Evolutionary conservation across 2,329 filamentous ascomycete genomes (phyloP).

Genomic region (Scedosporium aurantiacum): DNA sequence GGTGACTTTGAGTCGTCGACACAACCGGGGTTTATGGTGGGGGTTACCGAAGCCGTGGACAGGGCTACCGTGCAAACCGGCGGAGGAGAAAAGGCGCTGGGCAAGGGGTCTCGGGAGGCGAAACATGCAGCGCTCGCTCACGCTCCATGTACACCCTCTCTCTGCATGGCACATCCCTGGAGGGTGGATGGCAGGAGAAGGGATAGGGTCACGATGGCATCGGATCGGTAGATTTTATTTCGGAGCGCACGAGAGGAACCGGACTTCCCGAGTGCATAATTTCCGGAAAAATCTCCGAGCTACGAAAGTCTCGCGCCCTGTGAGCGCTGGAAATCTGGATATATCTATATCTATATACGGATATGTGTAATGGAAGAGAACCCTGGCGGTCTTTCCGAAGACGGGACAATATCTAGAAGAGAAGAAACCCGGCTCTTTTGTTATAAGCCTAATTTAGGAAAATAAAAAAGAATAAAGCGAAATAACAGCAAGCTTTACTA

Average conservation of each 20-base stretch:
- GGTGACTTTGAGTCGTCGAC: background rate
- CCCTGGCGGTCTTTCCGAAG: background rate
- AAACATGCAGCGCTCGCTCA: background rate
- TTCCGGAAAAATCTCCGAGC: background rate
- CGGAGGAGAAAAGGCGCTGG: background rate
- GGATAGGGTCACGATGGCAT: background rate
- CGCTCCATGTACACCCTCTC: background rate
- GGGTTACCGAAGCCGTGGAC: background rate
- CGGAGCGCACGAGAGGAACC: background rate
- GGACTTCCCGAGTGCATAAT: background rate
- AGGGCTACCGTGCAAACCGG: background rate
- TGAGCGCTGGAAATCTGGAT: slow-evolving; percentile 2
- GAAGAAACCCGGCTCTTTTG: slow-evolving; percentile 2
- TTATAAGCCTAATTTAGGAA: slow-evolving; percentile 4
- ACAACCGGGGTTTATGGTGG: background rate
- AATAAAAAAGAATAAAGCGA: background rate
- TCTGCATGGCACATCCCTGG: background rate
- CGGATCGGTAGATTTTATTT: background rate
- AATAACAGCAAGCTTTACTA: background rate
- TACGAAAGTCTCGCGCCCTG: slow-evolving; percentile 1
- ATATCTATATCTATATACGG: background rate
- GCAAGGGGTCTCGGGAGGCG: background rate
- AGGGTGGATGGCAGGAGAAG: background rate
- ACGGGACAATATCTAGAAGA: slow-evolving; percentile 3
- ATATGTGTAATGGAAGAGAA: background rate